Percentiles rank a stretch among this genome's conserved stretches.
Conservation (phyloP, 495 filamentous ascomycete species). For the Tuber borchii region DNA sequence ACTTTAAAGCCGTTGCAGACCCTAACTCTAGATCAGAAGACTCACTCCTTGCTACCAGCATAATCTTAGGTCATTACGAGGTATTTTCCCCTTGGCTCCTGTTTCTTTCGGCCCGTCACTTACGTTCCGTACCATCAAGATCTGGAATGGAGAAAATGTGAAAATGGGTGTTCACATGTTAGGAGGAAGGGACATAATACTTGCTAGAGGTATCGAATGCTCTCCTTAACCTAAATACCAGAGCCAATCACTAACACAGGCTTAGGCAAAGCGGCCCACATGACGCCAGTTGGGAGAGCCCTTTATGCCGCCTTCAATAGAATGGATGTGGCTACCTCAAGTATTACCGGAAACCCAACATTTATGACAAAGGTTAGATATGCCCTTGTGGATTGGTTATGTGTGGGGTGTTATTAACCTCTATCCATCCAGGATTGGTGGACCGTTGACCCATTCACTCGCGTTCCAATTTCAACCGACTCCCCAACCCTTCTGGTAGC, state of each 20-base stretch:
- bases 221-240: background rate
- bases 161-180: conserved; percentile 40
- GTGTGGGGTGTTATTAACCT: background rate
- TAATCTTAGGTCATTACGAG: conserved; percentile 38
- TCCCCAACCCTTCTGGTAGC: conserved; percentile 28
- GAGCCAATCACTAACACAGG: conserved; percentile 15
- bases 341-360: conserved; percentile 37
- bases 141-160: conserved; percentile 40
- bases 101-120: conserved; percentile 6
- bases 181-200: conserved; percentile 37
- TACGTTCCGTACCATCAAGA: conserved; percentile 16
- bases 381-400: background rate
- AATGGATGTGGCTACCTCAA: conserved; percentile 36
- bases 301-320: conserved; percentile 38
- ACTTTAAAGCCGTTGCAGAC: conserved; percentile 27
- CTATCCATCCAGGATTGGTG: conserved; percentile 32
- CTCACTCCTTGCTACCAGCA: conserved; percentile 32
- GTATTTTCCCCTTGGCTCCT: conserved; percentile 13
- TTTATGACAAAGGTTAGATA: conserved; percentile 35
- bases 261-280: conserved; percentile 36
- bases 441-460: conserved; percentile 39
- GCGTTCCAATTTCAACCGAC: conserved; percentile 33
- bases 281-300: conserved; percentile 38
- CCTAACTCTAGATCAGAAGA: conserved; percentile 19
- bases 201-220: conserved; percentile 29